Evolutionary conservation across 352 stramenopile genomes (phyloP), one percentile per base, ranked within the genome.

Genomic region (Phytopythium delawarense): DNA sequence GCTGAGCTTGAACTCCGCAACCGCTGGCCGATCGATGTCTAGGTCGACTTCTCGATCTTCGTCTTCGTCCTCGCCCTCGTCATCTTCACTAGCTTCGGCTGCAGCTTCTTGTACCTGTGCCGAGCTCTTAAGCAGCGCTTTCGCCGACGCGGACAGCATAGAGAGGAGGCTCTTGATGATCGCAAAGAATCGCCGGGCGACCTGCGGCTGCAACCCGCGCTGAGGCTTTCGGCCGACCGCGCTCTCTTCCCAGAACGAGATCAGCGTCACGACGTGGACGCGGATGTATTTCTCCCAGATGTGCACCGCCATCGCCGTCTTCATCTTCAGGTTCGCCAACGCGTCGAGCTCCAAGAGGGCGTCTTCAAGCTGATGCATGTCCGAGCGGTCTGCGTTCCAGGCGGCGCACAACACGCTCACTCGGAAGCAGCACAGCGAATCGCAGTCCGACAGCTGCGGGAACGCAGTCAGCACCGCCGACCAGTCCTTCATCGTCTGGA

Each of bases 271-370:
- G 7, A 95, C 82, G 61, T 95, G 86, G 3, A 88, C 74, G 28
- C 84, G 84, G 50, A 95, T 86, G 44, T 91, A 93, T 66, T 66
- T 77, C 45, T 95, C 86, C 86, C 86, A 95, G 64, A 95, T 76
- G 58, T 89, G 74, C 34, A 82, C 64, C 9, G 74, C 74, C 73
- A 95, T 88, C 5, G 82, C 81, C n/a, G 70, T 66, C 69, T 79
- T 79, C 21, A 91, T 46, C 45, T 67, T 64, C 23, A 64, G 58
- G 15, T 68, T 66, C 8, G 54, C 58, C 21, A 92, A 48, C 30
- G 71, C 72, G 37, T 91, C 79, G 6, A 92, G 62, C 57, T 93
- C 84, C 12, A 74, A 63, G 45, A 93, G 61, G 2, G 86, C 86
- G 62, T 91, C 79, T 48, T 91, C 82, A 13, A 95, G 69, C 49